Evolutionary conservation across 78 protist species (phyloP), one percentile per base, ranked within the genome.

Genomic region (Dictyostelium brefeldianum): DNA sequence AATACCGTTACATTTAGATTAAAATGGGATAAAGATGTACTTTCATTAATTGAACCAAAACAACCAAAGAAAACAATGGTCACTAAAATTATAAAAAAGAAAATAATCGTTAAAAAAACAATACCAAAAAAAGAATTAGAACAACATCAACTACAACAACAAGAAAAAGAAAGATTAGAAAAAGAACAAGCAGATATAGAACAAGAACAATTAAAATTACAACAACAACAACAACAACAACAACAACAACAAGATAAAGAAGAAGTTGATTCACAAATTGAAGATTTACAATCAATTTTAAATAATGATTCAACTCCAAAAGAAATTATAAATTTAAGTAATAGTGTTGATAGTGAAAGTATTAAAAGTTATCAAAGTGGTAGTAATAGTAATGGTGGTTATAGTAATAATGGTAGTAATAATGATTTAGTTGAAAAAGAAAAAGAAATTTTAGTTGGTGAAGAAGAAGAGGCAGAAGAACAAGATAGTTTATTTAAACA

Each of bases 1-100:
- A 36, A 36, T 14, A 46, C 54, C 46, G 79, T 73, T 11, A 36
- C 51, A 5, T 73, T 73, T 73, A 73, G 25, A 46, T 73, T 73
- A 46, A 73, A 31, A 73, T 73, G 79, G 79, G 79, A 73, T 46
- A 73, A 73, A n/a, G 79, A 73, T 73, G 59, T 73, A 15, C 36
- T n/a, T 62, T 25, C 2, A 10, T 62, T 62, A 25, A 12, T 62
- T 25, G 70, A 62, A 25, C 20, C 27, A 25, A 22, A 62, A 57
- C 77, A 25, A 73, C 48, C 62, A 70, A 41, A 81, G 71, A 47
- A 36, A 15, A 36, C 41, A 78, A 64, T 64, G 78, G 51, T 64
- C 57, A 73, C 36, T 20, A 47, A 77, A 84, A 36, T 47, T 18
- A 56, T 79, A 18, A 67, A 36, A 18, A 80, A 65, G 10, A 80